Conservation (phyloP, 257 asterid species). For the Capsicum rhomboideum region DNA sequence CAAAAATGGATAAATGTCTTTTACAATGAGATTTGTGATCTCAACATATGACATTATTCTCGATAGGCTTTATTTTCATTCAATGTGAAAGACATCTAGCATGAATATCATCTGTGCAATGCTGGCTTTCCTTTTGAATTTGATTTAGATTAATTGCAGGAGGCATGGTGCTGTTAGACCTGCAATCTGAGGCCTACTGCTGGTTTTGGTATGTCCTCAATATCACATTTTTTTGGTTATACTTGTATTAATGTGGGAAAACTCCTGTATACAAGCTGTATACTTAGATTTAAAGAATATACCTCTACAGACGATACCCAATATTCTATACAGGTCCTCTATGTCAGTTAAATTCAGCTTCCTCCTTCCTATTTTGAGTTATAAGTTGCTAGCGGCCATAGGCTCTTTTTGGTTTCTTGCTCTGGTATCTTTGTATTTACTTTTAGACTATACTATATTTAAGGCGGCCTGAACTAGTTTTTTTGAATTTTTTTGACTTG, state of each 20-base stretch:
- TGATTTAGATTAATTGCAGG: conserved; percentile 11
- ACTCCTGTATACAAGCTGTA: too few relatives aligned
- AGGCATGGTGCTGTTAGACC: background rate
- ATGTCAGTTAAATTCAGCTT: background rate
- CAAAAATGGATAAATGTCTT: background rate
- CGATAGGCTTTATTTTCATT: background rate
- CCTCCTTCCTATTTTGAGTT: background rate
- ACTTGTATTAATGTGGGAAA: background rate
- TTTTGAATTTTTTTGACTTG: background rate
- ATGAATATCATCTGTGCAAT: background rate
- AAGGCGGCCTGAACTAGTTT: background rate
- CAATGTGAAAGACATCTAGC: background rate
- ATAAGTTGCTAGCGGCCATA: background rate
- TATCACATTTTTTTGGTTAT: too few relatives aligned
- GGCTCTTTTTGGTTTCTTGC: background rate
- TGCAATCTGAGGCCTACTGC: too few relatives aligned
- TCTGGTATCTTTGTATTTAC: background rate
- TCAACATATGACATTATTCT: background rate
- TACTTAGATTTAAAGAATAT: background rate
- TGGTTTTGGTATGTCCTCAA: too few relatives aligned
- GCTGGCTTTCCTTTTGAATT: background rate
- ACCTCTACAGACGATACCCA: background rate
- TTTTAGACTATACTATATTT: background rate
- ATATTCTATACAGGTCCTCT: background rate
- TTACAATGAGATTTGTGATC: background rate